Evolutionary conservation across 306 rosid genomes (phyloP).

Genomic region (Elaeagnus macrophylla): DNA sequence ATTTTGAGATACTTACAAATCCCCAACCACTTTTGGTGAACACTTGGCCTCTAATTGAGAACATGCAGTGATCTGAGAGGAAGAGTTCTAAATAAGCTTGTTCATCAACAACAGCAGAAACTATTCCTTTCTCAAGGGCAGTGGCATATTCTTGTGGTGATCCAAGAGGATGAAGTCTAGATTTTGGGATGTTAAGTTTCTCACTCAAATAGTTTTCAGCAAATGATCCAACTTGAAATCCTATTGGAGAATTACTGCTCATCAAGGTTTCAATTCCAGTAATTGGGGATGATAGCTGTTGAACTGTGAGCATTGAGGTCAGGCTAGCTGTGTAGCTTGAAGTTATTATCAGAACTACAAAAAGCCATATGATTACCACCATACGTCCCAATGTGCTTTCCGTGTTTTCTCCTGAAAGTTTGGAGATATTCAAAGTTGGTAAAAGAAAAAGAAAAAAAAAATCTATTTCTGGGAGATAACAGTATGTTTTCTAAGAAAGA

Average conservation of each 20-base stretch:
- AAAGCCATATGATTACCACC: constrained; percentile 43
- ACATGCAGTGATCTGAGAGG: constrained; percentile 37
- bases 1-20: constrained; percentile 35
- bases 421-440: constrained; percentile 2
- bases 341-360: constrained; percentile 36
- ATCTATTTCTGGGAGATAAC: constrained; percentile 2
- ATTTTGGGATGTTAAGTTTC: constrained; percentile 31
- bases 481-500: constrained; percentile 1
- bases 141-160: constrained; percentile 38
- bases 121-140: constrained; percentile 36
- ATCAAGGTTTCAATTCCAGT: constrained; percentile 42
- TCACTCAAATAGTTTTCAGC: constrained; percentile 33
- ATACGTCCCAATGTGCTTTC: constrained; percentile 32
- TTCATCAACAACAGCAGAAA: constrained; percentile 45
- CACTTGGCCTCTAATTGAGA: constrained; percentile 26
- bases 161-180: constrained; percentile 47
- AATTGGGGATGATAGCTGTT: constrained; percentile 38
- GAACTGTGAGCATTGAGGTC: constrained; percentile 45
- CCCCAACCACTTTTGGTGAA: constrained; percentile 56
- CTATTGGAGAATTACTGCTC: constrained; percentile 28
- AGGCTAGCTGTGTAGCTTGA: constrained; percentile 51
- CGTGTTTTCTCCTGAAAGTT: constrained; percentile 40
- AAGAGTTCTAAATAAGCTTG: constrained; percentile 38
- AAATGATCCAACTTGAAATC: constrained; percentile 48
- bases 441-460: too few relatives aligned